These are phyloP conservation scores for Candolleomyces aberdarensis DNA, from an alignment of 768 basidiomycete genomes.

Conservation along the genomic window DNA sequence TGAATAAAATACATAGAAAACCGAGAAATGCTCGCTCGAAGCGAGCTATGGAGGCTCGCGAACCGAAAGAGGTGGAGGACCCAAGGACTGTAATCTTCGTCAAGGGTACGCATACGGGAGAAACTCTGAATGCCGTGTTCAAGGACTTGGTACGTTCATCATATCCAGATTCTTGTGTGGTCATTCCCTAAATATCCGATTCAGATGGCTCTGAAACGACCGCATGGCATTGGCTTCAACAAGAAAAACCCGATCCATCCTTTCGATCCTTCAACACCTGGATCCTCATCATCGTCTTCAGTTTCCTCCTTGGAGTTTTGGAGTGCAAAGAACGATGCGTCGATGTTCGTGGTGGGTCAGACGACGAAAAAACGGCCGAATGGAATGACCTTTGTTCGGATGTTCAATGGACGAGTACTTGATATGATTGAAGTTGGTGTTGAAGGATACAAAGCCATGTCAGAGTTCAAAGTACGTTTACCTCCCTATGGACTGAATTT, in stretches of 20 bases:
- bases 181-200: neutral
- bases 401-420: slow-evolving; percentile 80
- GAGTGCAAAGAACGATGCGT: slow-evolving; percentile 91
- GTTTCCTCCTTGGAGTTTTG: slow-evolving; percentile 81
- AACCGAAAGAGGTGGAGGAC: slow-evolving; percentile 88
- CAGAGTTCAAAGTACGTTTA: slow-evolving; percentile 72
- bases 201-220: slow-evolving; percentile 95
- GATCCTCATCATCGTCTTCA: neutral
- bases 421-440: slow-evolving; percentile 97
- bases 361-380: slow-evolving; percentile 94
- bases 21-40: slow-evolving; percentile 96
- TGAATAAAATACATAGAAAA: slow-evolving; percentile 43
- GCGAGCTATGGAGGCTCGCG: slow-evolving; percentile 80
- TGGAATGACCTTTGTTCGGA: slow-evolving; percentile 79
- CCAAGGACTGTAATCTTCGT: slow-evolving; percentile 88
- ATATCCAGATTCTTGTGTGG: neutral
- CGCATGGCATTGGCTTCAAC: slow-evolving; percentile 86
- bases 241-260: slow-evolving; percentile 92
- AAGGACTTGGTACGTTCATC: slow-evolving; percentile 72
- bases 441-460: slow-evolving; percentile 75
- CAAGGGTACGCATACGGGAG: slow-evolving; percentile 81
- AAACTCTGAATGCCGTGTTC: slow-evolving; percentile 77
- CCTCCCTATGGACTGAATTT: neutral
- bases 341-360: slow-evolving; percentile 85
- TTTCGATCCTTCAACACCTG: slow-evolving; percentile 55